These are phyloP conservation scores for Opeltia flavorubescens DNA, from an alignment of 495 filamentous ascomycete species.

Conservation along the genomic window DNA sequence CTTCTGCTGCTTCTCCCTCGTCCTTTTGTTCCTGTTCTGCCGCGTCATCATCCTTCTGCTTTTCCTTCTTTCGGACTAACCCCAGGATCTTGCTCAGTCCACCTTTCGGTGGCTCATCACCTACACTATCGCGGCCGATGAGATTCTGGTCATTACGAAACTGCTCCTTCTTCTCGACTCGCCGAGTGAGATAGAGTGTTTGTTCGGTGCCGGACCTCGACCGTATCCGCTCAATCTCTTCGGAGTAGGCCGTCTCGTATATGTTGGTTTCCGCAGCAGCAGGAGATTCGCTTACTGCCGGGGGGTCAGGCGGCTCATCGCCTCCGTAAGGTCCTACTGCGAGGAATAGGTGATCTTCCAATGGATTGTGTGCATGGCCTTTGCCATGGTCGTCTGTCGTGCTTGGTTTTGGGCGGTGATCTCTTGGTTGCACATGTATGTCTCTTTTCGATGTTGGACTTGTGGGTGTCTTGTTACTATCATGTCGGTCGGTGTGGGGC, in stretches of 20 bases:
- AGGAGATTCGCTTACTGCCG: slow-evolving; percentile 60
- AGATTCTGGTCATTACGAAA: slow-evolving; percentile 21
- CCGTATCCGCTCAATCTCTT: slow-evolving; percentile 63
- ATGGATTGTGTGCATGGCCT: slow-evolving; percentile 52
- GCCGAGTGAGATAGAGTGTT: slow-evolving; percentile 43
- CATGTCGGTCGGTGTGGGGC: slow-evolving; percentile 7
- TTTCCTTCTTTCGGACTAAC: slow-evolving; percentile 17
- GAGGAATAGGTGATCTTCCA: slow-evolving; percentile 51
- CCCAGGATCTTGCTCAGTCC: slow-evolving; percentile 17
- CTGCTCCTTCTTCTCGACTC: slow-evolving; percentile 36
- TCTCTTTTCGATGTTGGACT: slow-evolving; percentile 4
- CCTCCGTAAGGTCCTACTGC: slow-evolving; percentile 48
- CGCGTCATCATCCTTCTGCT: slow-evolving; percentile 2
- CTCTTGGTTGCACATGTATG: slow-evolving; percentile 13
- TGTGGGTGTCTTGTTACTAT: slow-evolving; percentile 2
- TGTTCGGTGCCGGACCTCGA: slow-evolving; percentile 22
- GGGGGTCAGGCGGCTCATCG: slow-evolving; percentile 14
- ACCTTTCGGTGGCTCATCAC: background rate
- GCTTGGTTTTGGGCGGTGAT: slow-evolving; percentile 7
- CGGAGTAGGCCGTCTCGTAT: slow-evolving; percentile 74
- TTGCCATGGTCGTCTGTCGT: slow-evolving; percentile 25
- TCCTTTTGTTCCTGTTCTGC: slow-evolving; percentile 3
- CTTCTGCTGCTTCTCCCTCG: background rate
- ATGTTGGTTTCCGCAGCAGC: slow-evolving; percentile 73
- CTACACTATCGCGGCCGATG: slow-evolving; percentile 2